These are phyloP conservation scores for Proliferodiscus dingleyae DNA, from an alignment of 2,329 filamentous ascomycete genomes.

Conservation along the genomic window DNA sequence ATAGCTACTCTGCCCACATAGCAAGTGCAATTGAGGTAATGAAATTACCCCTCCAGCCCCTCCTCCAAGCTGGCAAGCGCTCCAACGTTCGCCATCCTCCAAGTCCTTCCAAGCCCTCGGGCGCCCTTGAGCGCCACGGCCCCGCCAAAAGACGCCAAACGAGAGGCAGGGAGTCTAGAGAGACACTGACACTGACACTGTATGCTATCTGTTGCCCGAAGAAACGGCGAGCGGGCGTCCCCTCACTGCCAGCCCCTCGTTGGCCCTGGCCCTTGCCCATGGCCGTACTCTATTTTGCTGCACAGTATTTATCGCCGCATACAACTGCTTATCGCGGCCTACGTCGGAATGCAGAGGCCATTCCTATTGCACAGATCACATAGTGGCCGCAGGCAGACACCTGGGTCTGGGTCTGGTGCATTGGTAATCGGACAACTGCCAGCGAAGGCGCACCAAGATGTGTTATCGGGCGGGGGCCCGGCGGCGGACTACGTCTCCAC, in stretches of 20 bases:
- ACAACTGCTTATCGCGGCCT: constrained; percentile 7
- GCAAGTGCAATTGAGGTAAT: neutral
- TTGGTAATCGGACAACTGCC: neutral
- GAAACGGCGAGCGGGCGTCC: constrained; percentile 9
- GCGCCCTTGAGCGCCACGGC: constrained; percentile 1
- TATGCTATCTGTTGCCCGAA: constrained; percentile 9
- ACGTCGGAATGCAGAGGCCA: neutral
- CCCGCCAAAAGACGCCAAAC: constrained; percentile 6
- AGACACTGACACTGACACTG: neutral
- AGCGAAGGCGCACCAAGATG: neutral
- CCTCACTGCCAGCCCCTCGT: neutral
- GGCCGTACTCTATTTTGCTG: neutral
- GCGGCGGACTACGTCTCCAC: neutral
- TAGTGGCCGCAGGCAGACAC: neutral
- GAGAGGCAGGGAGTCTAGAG: neutral
- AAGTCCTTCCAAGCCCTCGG: no score
- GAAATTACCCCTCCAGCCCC: constrained; percentile 11
- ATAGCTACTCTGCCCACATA: constrained; percentile 7
- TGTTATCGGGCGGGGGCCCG: constrained; percentile 1
- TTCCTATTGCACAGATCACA: neutral
- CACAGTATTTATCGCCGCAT: constrained; percentile 1
- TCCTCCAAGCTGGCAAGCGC: no score
- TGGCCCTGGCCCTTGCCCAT: no score
- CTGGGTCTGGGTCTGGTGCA: no score
- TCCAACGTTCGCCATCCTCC: no score